These are phyloP conservation scores for Cladosporium halotolerans DNA, from an alignment of 2,329 filamentous ascomycete species.

Conservation along the genomic window DNA sequence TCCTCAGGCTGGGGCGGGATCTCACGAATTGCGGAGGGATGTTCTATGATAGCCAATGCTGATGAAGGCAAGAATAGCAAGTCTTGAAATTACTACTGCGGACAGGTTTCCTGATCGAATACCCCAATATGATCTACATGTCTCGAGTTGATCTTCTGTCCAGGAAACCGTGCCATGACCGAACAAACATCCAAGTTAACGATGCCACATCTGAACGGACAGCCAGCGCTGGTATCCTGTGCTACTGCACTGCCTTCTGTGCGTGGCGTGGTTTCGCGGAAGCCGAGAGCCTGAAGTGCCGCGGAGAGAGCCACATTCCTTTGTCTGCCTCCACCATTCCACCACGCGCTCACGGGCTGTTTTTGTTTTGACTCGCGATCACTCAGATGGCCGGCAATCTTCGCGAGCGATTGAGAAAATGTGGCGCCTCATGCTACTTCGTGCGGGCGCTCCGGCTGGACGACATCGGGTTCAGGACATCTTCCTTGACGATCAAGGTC, in stretches of 20 bases:
- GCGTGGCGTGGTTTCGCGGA: too few relatives aligned
- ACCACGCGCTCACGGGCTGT: constrained; percentile 1
- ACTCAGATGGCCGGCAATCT: too few relatives aligned
- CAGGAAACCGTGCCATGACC: too few relatives aligned
- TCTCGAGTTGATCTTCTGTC: too few relatives aligned
- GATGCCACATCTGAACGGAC: too few relatives aligned
- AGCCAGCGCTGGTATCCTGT: too few relatives aligned
- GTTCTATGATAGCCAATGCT: neutral
- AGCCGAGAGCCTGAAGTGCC: neutral
- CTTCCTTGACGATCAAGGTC: too few relatives aligned
- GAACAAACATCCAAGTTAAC: too few relatives aligned
- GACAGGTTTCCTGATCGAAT: too few relatives aligned
- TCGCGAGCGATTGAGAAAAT: neutral
- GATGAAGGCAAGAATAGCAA: neutral
- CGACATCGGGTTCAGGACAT: neutral
- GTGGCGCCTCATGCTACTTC: neutral
- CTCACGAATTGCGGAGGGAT: neutral
- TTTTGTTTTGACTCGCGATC: neutral
- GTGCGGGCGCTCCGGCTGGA: neutral
- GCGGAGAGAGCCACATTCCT: constrained; percentile 9
- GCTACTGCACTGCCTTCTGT: too few relatives aligned
- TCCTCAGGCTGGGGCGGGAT: neutral
- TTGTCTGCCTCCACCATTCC: neutral
- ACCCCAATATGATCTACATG: too few relatives aligned
- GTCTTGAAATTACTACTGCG: too few relatives aligned